Conservation (phyloP, 768 basidiomycete species). For the Piloderma croceum region DNA sequence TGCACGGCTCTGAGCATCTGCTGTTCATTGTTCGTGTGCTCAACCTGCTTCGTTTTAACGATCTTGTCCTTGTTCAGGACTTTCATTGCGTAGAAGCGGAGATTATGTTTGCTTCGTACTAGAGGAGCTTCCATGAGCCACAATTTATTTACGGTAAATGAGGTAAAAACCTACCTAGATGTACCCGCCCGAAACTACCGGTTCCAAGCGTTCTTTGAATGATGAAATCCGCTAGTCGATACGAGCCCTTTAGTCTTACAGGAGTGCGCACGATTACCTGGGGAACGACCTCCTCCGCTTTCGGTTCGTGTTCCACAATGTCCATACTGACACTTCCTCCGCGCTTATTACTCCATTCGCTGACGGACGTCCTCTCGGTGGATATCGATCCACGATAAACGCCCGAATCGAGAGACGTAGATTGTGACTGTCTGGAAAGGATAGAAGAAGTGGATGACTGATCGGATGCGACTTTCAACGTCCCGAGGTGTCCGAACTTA, state of each 20-base stretch:
- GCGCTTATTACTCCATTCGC: slow-evolving; percentile 41
- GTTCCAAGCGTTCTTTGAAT: slow-evolving; percentile 85
- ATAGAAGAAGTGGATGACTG: slow-evolving; percentile 27
- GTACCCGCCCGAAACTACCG: slow-evolving; percentile 96
- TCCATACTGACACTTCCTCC: slow-evolving; percentile 36
- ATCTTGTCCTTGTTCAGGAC: slow-evolving; percentile 92
- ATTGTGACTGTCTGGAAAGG: slow-evolving; percentile 28
- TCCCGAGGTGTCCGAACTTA: slow-evolving; percentile 34
- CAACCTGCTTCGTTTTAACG: slow-evolving; percentile 88
- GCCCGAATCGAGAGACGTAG: slow-evolving; percentile 34
- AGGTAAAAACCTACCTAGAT: slow-evolving; percentile 52
- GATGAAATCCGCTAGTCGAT: slow-evolving; percentile 70
- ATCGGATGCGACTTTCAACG: slow-evolving; percentile 12
- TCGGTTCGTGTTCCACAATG: slow-evolving; percentile 26
- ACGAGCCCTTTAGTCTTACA: slow-evolving; percentile 50
- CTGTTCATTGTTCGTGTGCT: slow-evolving; percentile 96
- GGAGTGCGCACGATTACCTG: background rate
- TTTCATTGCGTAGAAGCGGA: slow-evolving; percentile 95
- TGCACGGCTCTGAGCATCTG: slow-evolving; percentile 78
- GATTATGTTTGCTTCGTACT: slow-evolving; percentile 90
- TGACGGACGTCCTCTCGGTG: slow-evolving; percentile 55
- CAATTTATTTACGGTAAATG: slow-evolving; percentile 1
- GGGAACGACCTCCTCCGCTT: slow-evolving; percentile 7
- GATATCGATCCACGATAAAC: slow-evolving; percentile 67
- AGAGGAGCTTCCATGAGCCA: slow-evolving; percentile 10